These are phyloP conservation scores for Pseudogymnoascus sp. DNA, from an alignment of 2,329 filamentous ascomycete genomes.

Conservation along the genomic window DNA sequence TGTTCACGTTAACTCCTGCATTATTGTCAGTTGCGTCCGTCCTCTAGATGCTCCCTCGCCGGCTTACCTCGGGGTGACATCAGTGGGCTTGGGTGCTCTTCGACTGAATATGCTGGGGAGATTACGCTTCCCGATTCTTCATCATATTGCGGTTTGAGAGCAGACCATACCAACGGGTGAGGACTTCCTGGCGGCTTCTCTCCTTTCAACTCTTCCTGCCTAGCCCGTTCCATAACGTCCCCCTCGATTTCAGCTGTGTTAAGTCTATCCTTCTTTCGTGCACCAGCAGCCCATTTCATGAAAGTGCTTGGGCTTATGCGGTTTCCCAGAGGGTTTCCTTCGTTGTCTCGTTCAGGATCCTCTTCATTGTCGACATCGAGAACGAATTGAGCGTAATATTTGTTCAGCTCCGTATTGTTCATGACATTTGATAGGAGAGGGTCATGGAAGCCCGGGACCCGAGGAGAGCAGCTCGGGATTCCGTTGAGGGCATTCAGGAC, in stretches of 20 bases:
- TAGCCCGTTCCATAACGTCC: conserved; percentile 47
- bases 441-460: not conserved
- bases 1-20: not conserved
- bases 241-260: conserved; percentile 44
- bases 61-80: conserved; percentile 17
- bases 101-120: conserved; percentile 15
- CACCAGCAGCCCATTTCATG: conserved; percentile 31
- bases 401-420: conserved; percentile 14
- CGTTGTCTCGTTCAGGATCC: conserved; percentile 15
- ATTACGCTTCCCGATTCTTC: conserved; percentile 18
- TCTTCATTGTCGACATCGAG: conserved; percentile 31
- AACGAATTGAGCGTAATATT: conserved; percentile 18
- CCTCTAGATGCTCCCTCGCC: not conserved
- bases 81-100: conserved; percentile 17
- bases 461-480: not conserved
- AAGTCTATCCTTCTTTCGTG: conserved; percentile 16
- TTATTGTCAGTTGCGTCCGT: not conserved
- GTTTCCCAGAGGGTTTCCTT: conserved; percentile 31
- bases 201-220: conserved; percentile 37
- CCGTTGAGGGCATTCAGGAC: conserved; percentile 17
- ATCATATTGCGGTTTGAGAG: conserved; percentile 21
- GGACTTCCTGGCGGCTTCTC: conserved; percentile 13
- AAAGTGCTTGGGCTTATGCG: conserved; percentile 38
- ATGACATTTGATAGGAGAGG: conserved; percentile 15
- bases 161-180: conserved; percentile 18